Percentiles rank a stretch among this genome's conserved stretches.
Conservation (phyloP, 495 filamentous ascomycete genomes). For the Endocarpon pusillum region DNA sequence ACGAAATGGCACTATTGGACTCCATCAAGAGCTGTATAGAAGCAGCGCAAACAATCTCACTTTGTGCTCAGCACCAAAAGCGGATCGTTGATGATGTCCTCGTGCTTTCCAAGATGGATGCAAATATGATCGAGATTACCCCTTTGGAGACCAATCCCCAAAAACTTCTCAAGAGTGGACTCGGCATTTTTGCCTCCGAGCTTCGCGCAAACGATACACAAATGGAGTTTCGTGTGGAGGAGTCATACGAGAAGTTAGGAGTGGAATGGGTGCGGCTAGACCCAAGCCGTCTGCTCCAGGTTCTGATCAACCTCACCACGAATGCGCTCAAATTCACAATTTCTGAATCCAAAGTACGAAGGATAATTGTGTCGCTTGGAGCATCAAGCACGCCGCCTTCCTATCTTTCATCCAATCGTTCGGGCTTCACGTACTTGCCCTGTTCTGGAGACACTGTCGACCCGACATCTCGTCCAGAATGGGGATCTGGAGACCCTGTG, state of each 20-base stretch:
- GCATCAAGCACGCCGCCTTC: slow-evolving; percentile 40
- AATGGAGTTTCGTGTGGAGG: slow-evolving; percentile 41
- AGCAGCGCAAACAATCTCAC: slow-evolving; percentile 55
- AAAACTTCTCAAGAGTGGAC: slow-evolving; percentile 42
- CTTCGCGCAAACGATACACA: slow-evolving; percentile 48
- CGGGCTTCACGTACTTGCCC: slow-evolving; percentile 34
- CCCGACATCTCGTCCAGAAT: slow-evolving; percentile 36
- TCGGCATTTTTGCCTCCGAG: slow-evolving; percentile 59
- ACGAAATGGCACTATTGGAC: slow-evolving; percentile 29
- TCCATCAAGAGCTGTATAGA: too few species aligned
- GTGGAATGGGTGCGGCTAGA: slow-evolving; percentile 56
- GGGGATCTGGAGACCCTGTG: slow-evolving; percentile 49
- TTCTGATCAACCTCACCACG: slow-evolving; percentile 57
- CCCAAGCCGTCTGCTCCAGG: slow-evolving; percentile 51
- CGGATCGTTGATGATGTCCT: slow-evolving; percentile 66
- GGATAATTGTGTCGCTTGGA: slow-evolving; percentile 52
- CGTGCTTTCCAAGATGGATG: slow-evolving; percentile 67
- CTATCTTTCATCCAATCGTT: slow-evolving; percentile 28
- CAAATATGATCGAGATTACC: slow-evolving; percentile 47
- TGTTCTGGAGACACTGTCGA: slow-evolving; percentile 27
- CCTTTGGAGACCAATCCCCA: slow-evolving; percentile 52
- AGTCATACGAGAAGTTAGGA: slow-evolving; percentile 33
- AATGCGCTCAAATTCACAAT: slow-evolving; percentile 70
- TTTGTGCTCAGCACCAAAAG: slow-evolving; percentile 63
- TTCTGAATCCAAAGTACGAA: slow-evolving; percentile 28